Conservation (phyloP, 2,329 filamentous ascomycete species). For the Sporothrix curviconia region DNA sequence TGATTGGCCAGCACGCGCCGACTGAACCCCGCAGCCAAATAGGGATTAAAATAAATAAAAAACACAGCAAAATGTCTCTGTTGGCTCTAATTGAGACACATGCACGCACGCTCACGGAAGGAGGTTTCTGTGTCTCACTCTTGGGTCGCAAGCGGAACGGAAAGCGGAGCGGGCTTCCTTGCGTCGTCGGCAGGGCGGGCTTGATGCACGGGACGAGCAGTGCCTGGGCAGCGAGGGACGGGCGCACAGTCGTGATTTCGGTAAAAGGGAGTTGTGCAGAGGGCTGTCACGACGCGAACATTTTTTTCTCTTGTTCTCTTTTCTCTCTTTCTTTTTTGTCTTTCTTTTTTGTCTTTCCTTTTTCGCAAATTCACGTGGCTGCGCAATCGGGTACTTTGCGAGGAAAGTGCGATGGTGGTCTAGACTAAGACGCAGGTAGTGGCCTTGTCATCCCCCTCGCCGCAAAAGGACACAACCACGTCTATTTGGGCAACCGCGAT, state of each 20-base stretch:
- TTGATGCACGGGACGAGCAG: background rate
- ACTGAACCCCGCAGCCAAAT: constrained; percentile 16
- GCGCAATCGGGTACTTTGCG: background rate
- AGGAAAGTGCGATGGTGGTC: background rate
- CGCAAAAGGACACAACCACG: background rate
- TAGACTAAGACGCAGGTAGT: background rate
- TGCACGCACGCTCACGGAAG: background rate
- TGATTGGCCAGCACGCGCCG: constrained; percentile 12
- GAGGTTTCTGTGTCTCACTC: background rate
- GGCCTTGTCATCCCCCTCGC: background rate
- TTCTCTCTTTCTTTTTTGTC: too few species aligned
- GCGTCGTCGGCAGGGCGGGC: background rate
- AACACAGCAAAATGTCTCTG: background rate
- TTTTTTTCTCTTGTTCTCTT: too few species aligned
- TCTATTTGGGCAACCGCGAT: background rate
- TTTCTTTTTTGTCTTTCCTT: too few species aligned
- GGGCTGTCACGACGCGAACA: background rate
- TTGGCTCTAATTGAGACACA: too few species aligned
- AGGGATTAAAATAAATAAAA: constrained; percentile 16
- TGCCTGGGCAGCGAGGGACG: background rate
- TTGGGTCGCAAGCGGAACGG: too few species aligned
- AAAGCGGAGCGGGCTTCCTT: too few species aligned
- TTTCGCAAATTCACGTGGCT: too few species aligned
- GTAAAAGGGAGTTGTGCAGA: background rate
- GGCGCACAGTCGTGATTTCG: background rate